phyloP scores from a whole-genome alignment of 345 rosid genomes.

The Dimocarpus longan region DNA sequence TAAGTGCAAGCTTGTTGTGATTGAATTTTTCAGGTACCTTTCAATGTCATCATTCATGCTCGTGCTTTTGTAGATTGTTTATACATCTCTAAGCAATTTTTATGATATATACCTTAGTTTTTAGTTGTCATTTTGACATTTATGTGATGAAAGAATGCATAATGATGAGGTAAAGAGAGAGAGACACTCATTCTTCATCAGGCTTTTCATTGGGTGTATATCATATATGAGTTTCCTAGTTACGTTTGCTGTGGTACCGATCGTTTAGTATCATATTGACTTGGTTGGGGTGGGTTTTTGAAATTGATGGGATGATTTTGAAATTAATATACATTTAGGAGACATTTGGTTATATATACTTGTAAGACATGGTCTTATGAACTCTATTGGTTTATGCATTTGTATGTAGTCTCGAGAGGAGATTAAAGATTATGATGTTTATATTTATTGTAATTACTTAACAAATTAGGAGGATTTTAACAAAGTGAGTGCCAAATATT shows the following conservation, averaged over 20 bases:
- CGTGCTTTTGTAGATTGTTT: neutral
- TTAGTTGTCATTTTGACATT: neutral
- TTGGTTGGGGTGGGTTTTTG: neutral
- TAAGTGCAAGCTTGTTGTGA: constrained; percentile 52
- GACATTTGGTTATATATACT: too few relatives aligned
- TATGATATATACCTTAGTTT: neutral
- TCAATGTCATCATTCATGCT: neutral
- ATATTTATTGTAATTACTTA: neutral
- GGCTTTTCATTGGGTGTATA: neutral
- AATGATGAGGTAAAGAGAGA: neutral
- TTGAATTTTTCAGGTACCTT: constrained; percentile 54
- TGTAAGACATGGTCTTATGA: too few relatives aligned
- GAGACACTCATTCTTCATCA: neutral
- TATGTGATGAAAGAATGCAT: neutral
- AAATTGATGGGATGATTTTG: neutral
- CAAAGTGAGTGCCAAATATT: neutral
- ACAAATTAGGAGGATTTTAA: constrained; percentile 3
- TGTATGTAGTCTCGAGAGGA: neutral
- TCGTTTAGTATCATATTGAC: too few relatives aligned
- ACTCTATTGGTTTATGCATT: neutral
- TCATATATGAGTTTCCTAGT: neutral
- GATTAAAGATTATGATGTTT: neutral
- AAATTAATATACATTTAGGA: too few relatives aligned
- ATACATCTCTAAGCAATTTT: neutral
- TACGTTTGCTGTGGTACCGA: neutral